Evolutionary conservation across 2,329 filamentous ascomycete species (phyloP).

Genomic region (Paraphoma chrysanthemicola): DNA sequence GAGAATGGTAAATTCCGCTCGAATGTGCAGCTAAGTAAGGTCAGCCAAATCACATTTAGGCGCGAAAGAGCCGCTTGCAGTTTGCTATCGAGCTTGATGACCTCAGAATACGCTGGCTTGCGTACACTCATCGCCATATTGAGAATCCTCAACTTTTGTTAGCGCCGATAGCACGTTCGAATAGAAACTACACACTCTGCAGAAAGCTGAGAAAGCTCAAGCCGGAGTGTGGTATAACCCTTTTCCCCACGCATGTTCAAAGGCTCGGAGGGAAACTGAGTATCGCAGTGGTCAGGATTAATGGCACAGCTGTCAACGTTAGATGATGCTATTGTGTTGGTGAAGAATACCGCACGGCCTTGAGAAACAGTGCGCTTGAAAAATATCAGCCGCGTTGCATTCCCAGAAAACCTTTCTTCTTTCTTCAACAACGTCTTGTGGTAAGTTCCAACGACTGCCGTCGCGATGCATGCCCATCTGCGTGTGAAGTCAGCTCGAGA

Average conservation of each 20-base stretch:
- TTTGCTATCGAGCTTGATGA: not conserved
- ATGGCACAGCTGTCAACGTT: not conserved
- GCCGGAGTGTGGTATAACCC: constrained; percentile 4
- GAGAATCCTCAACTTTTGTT: not conserved
- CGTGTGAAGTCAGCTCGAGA: not conserved
- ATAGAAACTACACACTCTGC: constrained; percentile 1
- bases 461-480: constrained; percentile 9
- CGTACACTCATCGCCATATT: not conserved
- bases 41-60: not conserved
- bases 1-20: constrained; percentile 6
- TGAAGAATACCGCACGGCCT: not conserved
- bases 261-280: not conserved
- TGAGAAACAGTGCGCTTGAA: constrained; percentile 8
- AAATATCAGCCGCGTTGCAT: constrained; percentile 7
- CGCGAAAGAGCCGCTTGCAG: not conserved
- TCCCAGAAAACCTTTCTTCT: constrained; percentile 8
- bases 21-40: not conserved
- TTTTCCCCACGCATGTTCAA: not conserved
- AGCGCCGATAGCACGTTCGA: not conserved
- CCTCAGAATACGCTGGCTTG: not conserved
- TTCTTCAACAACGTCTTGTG: constrained; percentile 6
- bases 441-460: constrained; percentile 5
- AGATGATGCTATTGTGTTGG: not conserved
- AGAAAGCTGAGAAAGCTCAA: constrained; percentile 8
- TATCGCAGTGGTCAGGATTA: not conserved